These are phyloP conservation scores for Claviceps sp. DNA, from an alignment of 2,329 filamentous ascomycete genomes.

Conservation along the genomic window DNA sequence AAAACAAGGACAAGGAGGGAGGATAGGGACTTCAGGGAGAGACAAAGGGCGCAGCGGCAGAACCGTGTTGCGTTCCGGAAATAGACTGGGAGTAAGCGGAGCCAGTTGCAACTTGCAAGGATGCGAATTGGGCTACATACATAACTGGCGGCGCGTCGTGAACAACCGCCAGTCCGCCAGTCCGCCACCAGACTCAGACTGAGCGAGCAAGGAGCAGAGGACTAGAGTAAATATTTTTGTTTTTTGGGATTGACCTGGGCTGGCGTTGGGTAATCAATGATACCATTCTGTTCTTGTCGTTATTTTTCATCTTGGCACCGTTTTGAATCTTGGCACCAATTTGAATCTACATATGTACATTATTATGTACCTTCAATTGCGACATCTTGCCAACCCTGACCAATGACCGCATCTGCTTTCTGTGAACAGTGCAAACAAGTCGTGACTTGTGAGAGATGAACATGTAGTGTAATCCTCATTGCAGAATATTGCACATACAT, in stretches of 20 bases:
- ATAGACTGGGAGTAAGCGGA: neutral
- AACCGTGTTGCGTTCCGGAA: neutral
- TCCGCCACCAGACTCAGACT: neutral
- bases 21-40: no score
- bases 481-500: no score
- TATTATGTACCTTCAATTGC: no score
- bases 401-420: no score
- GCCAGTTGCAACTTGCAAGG: neutral
- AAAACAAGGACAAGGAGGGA: neutral
- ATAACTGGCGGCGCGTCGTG: neutral
- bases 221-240: neutral
- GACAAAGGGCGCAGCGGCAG: no score
- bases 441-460: no score
- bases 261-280: neutral
- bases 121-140: neutral
- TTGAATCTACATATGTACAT: no score
- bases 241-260: neutral
- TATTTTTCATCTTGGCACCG: neutral
- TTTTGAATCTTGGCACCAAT: neutral
- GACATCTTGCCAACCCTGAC: no score
- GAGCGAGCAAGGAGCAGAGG: neutral
- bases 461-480: no score
- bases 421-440: no score
- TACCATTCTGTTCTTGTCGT: neutral
- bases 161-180: no score